Base-by-base conservation (phyloP, 1,284 basidiomycete species). In the Papiliotrema terrestris region DNA sequence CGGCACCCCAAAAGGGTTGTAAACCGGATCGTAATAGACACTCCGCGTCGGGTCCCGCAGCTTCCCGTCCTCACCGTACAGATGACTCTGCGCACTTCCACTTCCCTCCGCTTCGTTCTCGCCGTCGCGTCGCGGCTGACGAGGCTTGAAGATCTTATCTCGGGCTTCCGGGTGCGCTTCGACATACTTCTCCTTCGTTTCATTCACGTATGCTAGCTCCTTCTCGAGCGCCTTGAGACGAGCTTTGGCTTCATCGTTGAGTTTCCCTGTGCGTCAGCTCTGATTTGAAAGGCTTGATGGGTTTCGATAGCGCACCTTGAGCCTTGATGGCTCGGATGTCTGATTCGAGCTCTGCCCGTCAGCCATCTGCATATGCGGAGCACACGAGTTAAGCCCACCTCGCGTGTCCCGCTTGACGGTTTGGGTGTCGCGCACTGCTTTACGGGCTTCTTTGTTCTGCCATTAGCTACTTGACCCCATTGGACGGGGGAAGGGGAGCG, bases 1-100 rank as follows among this genome's bases (percentile, higher is more conserved):
- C 20, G 94, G 86, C n/a, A 92, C 90, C 25, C 94, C 94, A 71
- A 83, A 94, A 8, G 92, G 91, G 72, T 98, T 98, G 83, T 95
- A 87, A 49, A 91, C 83, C 36, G 89, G 83, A 66, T 98, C 90
- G 75, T 92, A 97, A 74, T 97, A 97, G 42, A 93, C 81, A 75
- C 90, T 94, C 63, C 90, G 81, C 68, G 90, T 90, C 14, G 91
- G 91, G 76, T 91, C 88, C 54, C 86, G 80, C 59, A 90, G 86
- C 48, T 89, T 81, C 17, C 90, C 89, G 69, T 87, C 83, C 71
- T 88, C 87, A 66, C 88, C 83, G 78, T 90, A 92, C 25, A 88
- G 62, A 13, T 59, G 56, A 55, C 59, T 61, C 29, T 58, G 51
- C 44, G 55, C 59, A 19, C 63, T 57, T 23, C 29, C 29, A 57